Percentiles rank a stretch among this genome's conserved stretches.
phyloP scores from a whole-genome alignment of 2,329 filamentous ascomycete species.

The Ophiostoma novo-ulmi region DNA sequence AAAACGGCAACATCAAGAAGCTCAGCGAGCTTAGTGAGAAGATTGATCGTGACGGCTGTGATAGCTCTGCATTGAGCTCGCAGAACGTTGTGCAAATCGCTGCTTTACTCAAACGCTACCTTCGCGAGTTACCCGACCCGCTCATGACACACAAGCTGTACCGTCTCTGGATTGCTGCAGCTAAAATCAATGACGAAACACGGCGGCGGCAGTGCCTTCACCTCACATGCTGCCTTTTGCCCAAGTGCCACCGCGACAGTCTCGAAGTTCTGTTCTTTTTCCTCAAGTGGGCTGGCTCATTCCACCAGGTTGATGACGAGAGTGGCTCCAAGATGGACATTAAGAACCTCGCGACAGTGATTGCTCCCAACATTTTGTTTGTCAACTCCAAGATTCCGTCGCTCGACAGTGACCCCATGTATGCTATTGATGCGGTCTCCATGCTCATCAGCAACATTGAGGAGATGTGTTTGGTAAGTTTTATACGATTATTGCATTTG shows the following conservation, averaged over 20 bases:
- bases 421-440: slow-evolving; percentile 88
- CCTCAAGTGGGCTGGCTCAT: slow-evolving; percentile 94
- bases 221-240: slow-evolving; percentile 83
- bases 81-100: slow-evolving; percentile 92
- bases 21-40: slow-evolving; percentile 78
- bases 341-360: slow-evolving; percentile 93
- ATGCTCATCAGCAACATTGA: slow-evolving; percentile 89
- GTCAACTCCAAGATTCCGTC: slow-evolving; percentile 60
- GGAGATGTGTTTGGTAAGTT: slow-evolving; percentile 88
- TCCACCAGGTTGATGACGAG: slow-evolving; percentile 95
- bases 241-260: slow-evolving; percentile 86
- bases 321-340: slow-evolving; percentile 98
- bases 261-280: slow-evolving; percentile 95
- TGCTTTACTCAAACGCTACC: slow-evolving; percentile 88
- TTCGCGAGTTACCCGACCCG: slow-evolving; percentile 89
- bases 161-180: slow-evolving; percentile 79
- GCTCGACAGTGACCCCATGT: slow-evolving; percentile 82
- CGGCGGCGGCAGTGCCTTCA: slow-evolving; percentile 82
- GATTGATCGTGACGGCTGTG: slow-evolving; percentile 80
- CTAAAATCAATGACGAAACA: slow-evolving; percentile 77
- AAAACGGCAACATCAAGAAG: slow-evolving; percentile 97
- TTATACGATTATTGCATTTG: not conserved
- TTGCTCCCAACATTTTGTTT: slow-evolving; percentile 90
- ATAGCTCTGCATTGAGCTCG: slow-evolving; percentile 77
- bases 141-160: slow-evolving; percentile 94